These are phyloP conservation scores for Cryptococcus jaspeensis DNA, from an alignment of 1,284 basidiomycete species.

Conservation along the genomic window DNA sequence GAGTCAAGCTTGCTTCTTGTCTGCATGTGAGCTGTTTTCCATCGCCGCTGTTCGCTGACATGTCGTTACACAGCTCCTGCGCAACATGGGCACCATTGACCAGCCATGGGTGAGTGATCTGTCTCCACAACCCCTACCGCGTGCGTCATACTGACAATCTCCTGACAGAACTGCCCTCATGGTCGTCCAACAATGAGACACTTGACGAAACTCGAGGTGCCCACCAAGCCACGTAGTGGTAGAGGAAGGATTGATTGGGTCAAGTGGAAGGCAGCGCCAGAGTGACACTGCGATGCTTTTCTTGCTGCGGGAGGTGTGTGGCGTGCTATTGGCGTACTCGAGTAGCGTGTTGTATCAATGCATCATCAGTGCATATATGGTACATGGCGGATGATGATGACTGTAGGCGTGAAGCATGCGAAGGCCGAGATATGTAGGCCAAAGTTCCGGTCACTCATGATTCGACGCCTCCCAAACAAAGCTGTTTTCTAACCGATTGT, in stretches of 20 bases:
- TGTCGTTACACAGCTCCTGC: constrained; percentile 62
- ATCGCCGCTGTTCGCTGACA: not conserved
- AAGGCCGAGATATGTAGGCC: no score
- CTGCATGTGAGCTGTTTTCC: not conserved
- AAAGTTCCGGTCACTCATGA: no score
- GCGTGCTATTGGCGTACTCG: no score
- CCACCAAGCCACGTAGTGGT: constrained; percentile 10
- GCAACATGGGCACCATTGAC: constrained; percentile 93
- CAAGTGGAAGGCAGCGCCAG: constrained; percentile 14
- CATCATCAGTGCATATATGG: no score
- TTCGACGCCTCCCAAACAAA: no score
- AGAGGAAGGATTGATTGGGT: constrained; percentile 26
- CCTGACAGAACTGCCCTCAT: constrained; percentile 86
- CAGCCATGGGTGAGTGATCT: constrained; percentile 70
- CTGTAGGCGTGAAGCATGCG: no score
- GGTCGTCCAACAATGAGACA: constrained; percentile 95
- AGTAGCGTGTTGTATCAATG: no score
- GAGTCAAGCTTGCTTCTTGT: constrained; percentile 35
- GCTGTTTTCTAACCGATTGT: no score
- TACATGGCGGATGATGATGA: no score
- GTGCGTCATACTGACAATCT: not conserved
- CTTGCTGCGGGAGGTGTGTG: no score
- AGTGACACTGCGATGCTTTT: not conserved
- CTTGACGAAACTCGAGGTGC: constrained; percentile 51
- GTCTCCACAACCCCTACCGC: not conserved